phyloP scores from a whole-genome alignment of 169 alveolate genomes.

The Plasmodium ovale region DNA sequence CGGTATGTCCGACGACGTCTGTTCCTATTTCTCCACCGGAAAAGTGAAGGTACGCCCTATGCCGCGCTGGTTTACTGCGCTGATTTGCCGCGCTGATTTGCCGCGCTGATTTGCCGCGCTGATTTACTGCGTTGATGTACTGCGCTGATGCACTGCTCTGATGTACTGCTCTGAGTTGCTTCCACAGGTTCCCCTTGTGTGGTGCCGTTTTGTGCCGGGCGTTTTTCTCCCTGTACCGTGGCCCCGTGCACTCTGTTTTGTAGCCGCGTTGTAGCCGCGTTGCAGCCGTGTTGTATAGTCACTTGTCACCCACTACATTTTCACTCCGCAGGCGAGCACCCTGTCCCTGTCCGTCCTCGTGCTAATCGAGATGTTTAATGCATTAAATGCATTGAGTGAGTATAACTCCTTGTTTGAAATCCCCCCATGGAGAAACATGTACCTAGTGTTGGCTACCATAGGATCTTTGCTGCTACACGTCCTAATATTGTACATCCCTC shows the following conservation, averaged over 20 bases:
- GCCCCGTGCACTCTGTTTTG: too few relatives aligned
- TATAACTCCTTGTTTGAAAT: constrained; percentile 94
- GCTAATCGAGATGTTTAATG: constrained; percentile 98
- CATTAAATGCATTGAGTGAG: constrained; percentile 98
- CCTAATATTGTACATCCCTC: constrained; percentile 95
- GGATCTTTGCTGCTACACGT: constrained; percentile 93
- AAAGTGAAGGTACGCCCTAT: constrained; percentile 95
- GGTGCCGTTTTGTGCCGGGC: too few relatives aligned
- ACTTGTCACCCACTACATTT: neutral
- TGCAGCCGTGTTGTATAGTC: too few relatives aligned
- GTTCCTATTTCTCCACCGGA: constrained; percentile 97
- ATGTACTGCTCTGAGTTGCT: too few relatives aligned
- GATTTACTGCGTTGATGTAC: too few relatives aligned
- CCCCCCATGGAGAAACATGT: constrained; percentile 98
- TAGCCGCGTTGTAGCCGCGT: too few relatives aligned
- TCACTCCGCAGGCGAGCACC: constrained; percentile 91
- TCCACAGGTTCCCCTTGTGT: too few relatives aligned
- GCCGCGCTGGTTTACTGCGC: too few relatives aligned
- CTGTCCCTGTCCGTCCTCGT: constrained; percentile 97
- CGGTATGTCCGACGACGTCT: constrained; percentile 93
- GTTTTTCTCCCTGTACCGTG: too few relatives aligned
- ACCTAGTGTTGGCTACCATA: constrained; percentile 93
- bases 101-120: too few relatives aligned
- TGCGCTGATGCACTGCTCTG: too few relatives aligned
- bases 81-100: too few relatives aligned